phyloP scores from a whole-genome alignment of 2,329 filamentous ascomycete genomes.

The Fusarium sp. region DNA sequence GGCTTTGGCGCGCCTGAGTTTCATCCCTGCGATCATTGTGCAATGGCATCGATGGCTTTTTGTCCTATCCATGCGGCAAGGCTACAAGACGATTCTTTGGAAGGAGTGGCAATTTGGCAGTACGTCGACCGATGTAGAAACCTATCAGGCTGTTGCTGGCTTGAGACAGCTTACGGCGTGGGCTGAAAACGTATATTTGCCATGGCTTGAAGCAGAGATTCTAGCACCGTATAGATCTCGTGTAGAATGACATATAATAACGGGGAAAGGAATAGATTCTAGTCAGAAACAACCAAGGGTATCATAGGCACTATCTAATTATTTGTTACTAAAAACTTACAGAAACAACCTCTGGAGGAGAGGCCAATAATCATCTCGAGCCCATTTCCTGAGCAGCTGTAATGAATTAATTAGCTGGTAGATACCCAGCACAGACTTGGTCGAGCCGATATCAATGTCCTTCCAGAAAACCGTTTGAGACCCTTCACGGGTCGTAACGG shows the following conservation, averaged over 20 bases:
- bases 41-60: background rate
- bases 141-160: background rate
- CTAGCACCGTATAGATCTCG: background rate
- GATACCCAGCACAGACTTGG: background rate
- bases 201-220: background rate
- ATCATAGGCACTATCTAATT: too few species aligned
- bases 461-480: background rate
- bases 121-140: background rate
- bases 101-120: background rate
- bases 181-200: background rate
- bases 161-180: background rate
- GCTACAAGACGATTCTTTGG: background rate
- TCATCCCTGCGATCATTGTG: background rate
- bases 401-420: background rate
- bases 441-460: background rate
- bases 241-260: background rate
- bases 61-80: background rate
- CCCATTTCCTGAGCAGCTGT: background rate
- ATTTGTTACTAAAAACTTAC: background rate
- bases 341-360: background rate
- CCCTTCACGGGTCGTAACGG: background rate
- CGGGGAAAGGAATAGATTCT: too few species aligned
- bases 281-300: too few species aligned
- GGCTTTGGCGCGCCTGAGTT: background rate
- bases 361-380: constrained; percentile 1